These are phyloP conservation scores for Aquilaria malaccensis DNA, from an alignment of 345 rosid species.

Conservation along the genomic window DNA sequence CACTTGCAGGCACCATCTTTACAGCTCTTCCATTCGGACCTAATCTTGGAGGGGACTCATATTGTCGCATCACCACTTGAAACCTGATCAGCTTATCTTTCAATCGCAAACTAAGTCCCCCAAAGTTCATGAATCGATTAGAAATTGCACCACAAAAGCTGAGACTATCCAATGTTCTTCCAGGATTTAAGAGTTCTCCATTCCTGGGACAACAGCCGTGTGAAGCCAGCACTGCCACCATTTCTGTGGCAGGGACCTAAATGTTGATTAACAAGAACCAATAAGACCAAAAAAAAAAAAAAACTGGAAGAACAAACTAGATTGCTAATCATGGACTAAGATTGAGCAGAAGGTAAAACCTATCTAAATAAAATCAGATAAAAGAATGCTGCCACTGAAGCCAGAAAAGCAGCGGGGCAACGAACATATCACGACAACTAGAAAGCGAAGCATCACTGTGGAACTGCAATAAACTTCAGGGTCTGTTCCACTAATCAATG, in stretches of 20 bases:
- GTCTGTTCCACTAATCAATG: not conserved
- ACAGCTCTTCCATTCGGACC: constrained; percentile 51
- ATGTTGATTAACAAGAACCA: not conserved
- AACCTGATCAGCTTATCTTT: constrained; percentile 24
- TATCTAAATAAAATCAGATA: not conserved
- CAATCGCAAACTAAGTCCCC: constrained; percentile 24
- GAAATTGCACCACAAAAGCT: constrained; percentile 47
- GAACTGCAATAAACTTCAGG: not conserved
- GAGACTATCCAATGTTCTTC: constrained; percentile 36
- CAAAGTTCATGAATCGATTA: constrained; percentile 23
- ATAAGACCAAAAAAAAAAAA: not conserved
- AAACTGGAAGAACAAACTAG: not conserved
- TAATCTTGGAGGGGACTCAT: constrained; percentile 40
- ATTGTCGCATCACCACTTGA: constrained; percentile 51
- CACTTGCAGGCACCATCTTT: constrained; percentile 81
- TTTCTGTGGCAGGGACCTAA: constrained; percentile 28
- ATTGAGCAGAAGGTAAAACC: not conserved
- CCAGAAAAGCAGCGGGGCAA: too few relatives aligned
- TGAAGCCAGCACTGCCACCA: constrained; percentile 80
- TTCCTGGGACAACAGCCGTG: constrained; percentile 47
- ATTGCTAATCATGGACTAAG: not conserved
- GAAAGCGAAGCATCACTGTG: not conserved
- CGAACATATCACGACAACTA: not conserved
- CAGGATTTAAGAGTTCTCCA: constrained; percentile 24
- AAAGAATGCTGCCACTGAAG: too few relatives aligned